Percentiles rank a stretch among this genome's conserved stretches.
phyloP scores from a whole-genome alignment of 495 filamentous ascomycete genomes.

The Aspergillus nidulans region DNA sequence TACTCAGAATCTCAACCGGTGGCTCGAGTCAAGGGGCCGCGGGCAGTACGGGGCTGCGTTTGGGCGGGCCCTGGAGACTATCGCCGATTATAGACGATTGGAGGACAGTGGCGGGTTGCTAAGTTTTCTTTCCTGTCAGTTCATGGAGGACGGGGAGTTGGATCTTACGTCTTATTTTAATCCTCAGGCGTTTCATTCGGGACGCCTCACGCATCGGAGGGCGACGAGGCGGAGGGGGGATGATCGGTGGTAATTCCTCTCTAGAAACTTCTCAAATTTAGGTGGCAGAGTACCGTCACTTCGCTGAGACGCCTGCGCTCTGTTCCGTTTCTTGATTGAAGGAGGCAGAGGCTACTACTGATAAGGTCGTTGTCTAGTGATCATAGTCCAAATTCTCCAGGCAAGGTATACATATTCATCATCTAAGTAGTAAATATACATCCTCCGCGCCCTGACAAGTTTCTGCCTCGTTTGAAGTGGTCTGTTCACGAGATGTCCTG shows the following conservation, averaged over 20 bases:
- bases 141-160: not conserved
- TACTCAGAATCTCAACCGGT: not conserved
- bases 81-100: conserved; percentile 7
- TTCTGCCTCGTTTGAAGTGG: no score
- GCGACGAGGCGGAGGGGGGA: conserved; percentile 6
- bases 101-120: not conserved
- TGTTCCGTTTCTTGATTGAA: no score
- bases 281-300: no score
- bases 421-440: no score
- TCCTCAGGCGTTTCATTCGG: conserved; percentile 6
- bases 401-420: no score
- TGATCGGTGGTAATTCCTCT: not conserved
- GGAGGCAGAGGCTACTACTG: no score
- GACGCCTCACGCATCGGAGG: not conserved
- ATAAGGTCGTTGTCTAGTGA: no score
- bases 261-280: not conserved
- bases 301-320: no score
- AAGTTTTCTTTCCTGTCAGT: conserved; percentile 7
- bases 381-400: no score
- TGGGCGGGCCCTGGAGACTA: not conserved
- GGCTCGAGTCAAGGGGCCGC: conserved; percentile 3
- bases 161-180: conserved; percentile 6
- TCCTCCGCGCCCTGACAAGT: no score
- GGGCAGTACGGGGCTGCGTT: not conserved
- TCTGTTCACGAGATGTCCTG: no score